Evolutionary conservation across 1,284 basidiomycete genomes (phyloP), one percentile per base, ranked within the genome.

Genomic region (Fomitiporia mediterranea): DNA sequence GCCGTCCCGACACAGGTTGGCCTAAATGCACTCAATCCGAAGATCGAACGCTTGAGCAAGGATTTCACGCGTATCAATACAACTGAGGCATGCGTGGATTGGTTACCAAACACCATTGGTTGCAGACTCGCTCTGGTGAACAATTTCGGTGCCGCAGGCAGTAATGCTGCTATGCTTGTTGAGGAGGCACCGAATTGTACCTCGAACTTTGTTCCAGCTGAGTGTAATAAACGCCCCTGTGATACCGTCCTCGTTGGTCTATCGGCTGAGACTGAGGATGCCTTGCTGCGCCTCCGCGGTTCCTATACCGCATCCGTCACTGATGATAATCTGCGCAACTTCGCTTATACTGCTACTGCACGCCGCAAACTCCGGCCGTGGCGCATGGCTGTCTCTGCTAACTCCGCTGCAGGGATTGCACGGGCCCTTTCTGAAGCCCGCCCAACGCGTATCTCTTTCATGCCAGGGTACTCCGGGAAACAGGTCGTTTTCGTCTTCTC

Each of bases 91-190:
- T 59, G 69, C 0, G 62, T 66, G 0, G 63, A 70, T 1, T 87
- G 85, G 84, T 44, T 51, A 8, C 64, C 70, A 11, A 63, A 67
- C 2, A 66, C 68, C 9, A 62, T 62, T 15, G 70, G 70, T 6
- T 66, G 69, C 3, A 74, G 84, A 3, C 61, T 82, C 3, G 84
- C 84, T 0, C 62, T 88, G 17, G 70, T 89, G 48, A 88, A 85
- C 62, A 89, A 88, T 62, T 89, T 87, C 61, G 86, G 86, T 17
- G 86, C 86, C 0, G 75, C 86, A 19, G 86, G 86, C 0, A 86
- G 85, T 8, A 89, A 89, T 57, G 75, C 76, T 0, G 79, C 83
- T 0, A 62, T 86, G 11, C 53, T 89, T 4, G 62, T 89, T 1
- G 82, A 87, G 61, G 85, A 87, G 53, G 56, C 65, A 64, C 55